Evolutionary conservation across 805 yeast species (phyloP).

Genomic region (Lipomyces yamanashiensis): DNA sequence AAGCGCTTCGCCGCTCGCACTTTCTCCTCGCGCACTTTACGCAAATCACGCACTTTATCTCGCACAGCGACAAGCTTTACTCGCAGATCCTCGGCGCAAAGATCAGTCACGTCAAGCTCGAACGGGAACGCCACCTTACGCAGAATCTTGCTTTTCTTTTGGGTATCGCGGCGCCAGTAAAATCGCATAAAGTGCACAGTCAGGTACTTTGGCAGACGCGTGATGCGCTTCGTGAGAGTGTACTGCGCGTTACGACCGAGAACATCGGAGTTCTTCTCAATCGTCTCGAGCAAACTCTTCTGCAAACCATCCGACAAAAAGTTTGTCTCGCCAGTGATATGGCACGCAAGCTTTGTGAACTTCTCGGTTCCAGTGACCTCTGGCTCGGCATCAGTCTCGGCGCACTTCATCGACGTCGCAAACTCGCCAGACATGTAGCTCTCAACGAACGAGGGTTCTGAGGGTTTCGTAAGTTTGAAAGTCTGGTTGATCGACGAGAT

Average conservation of each 20-base stretch:
- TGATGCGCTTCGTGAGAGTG: slow-evolving; percentile 61
- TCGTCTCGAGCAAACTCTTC: slow-evolving; percentile 71
- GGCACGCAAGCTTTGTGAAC: slow-evolving; percentile 81
- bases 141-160: slow-evolving; percentile 87
- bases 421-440: slow-evolving; percentile 68
- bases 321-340: slow-evolving; percentile 82
- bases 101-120: slow-evolving; percentile 83
- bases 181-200: slow-evolving; percentile 93
- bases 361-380: slow-evolving; percentile 55
- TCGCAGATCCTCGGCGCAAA: slow-evolving; percentile 78
- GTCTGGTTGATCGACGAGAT: slow-evolving; percentile 47
- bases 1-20: slow-evolving; percentile 73
- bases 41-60: slow-evolving; percentile 75
- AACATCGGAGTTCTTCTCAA: slow-evolving; percentile 76
- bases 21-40: slow-evolving; percentile 73
- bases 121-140: slow-evolving; percentile 95
- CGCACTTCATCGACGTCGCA: slow-evolving; percentile 65
- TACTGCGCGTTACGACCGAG: slow-evolving; percentile 74
- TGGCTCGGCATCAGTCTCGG: slow-evolving; percentile 57
- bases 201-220: slow-evolving; percentile 81
- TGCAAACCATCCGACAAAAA: slow-evolving; percentile 84
- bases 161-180: slow-evolving; percentile 92
- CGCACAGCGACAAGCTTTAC: slow-evolving; percentile 69
- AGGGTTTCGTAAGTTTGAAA: slow-evolving; percentile 43
- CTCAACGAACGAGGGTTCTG: slow-evolving; percentile 51